Percentiles rank a stretch among this genome's conserved stretches.
phyloP scores from a whole-genome alignment of 805 yeast species.

The Wickerhamiella azymoides region DNA sequence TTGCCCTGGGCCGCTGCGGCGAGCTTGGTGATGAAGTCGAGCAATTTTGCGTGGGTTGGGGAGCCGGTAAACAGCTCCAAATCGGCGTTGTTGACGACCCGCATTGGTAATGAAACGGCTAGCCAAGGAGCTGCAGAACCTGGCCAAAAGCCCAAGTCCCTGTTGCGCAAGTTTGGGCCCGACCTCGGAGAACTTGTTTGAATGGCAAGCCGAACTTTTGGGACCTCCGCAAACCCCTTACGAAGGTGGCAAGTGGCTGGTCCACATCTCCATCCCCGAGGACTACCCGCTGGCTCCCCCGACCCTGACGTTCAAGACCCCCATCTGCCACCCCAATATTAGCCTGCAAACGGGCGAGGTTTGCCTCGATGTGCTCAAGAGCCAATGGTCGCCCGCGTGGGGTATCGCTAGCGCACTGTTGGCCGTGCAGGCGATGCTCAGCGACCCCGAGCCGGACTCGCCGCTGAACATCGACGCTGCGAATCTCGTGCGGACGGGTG shows the following conservation, averaged over 20 bases:
- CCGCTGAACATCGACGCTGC: slow-evolving; percentile 31
- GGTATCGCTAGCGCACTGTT: slow-evolving; percentile 25
- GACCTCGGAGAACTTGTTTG: slow-evolving; percentile 16
- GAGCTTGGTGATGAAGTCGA: slow-evolving; percentile 41
- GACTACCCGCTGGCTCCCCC: slow-evolving; percentile 41
- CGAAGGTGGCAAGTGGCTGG: slow-evolving; percentile 37
- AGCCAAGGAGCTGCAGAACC: slow-evolving; percentile 21
- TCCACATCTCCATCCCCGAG: slow-evolving; percentile 29
- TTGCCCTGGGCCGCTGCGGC: slow-evolving; percentile 53
- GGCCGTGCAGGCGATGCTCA: slow-evolving; percentile 27
- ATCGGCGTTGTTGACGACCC: slow-evolving; percentile 47
- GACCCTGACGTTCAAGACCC: slow-evolving; percentile 28
- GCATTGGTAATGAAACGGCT: slow-evolving; percentile 24
- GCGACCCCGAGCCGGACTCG: slow-evolving; percentile 27
- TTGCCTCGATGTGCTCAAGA: slow-evolving; percentile 26
- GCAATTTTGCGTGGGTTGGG: slow-evolving; percentile 34
- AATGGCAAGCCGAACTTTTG: slow-evolving; percentile 21
- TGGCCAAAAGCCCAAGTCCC: slow-evolving; percentile 20
- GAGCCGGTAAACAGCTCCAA: slow-evolving; percentile 45
- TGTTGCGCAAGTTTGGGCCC: slow-evolving; percentile 19
- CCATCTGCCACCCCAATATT: slow-evolving; percentile 27
- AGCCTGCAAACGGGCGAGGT: slow-evolving; percentile 28
- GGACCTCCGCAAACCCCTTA: slow-evolving; percentile 32
- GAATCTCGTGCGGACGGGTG: slow-evolving; percentile 24
- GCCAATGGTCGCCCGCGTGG: slow-evolving; percentile 31